Percentiles rank a stretch among this genome's conserved stretches.
These are phyloP conservation scores for Coemansia sp. DNA, from an alignment of 192 early-diverging fungal genomes.

Conservation along the genomic window DNA sequence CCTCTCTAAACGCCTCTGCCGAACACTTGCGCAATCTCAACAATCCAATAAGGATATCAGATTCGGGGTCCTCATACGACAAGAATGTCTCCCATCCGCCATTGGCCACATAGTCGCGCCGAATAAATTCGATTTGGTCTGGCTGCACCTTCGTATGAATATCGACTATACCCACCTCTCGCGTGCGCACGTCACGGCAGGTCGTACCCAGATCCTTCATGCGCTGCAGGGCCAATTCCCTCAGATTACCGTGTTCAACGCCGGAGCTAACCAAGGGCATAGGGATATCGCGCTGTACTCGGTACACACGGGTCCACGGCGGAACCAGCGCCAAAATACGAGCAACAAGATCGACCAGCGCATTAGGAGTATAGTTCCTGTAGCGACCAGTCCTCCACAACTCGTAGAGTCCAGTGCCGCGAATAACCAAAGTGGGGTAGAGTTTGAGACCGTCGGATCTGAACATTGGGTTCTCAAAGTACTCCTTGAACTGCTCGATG, in stretches of 20 bases:
- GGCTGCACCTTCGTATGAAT: constrained; percentile 95
- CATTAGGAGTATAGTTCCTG: constrained; percentile 96
- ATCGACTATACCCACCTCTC: constrained; percentile 98
- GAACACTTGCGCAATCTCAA: constrained; percentile 94
- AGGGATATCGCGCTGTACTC: constrained; percentile 98
- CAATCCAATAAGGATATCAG: constrained; percentile 96
- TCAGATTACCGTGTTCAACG: constrained; percentile 96
- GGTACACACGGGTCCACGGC: constrained; percentile 98
- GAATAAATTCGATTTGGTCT: constrained; percentile 92
- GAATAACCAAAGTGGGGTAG: constrained; percentile 98
- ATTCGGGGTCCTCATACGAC: constrained; percentile 95
- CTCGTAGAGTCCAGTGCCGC: constrained; percentile 98
- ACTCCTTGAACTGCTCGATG: constrained; percentile 97
- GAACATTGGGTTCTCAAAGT: constrained; percentile 99
- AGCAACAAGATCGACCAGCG: constrained; percentile 93
- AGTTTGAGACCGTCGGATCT: constrained; percentile 97
- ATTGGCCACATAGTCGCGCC: constrained; percentile 97
- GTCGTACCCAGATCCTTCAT: constrained; percentile 97
- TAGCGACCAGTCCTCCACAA: constrained; percentile 98
- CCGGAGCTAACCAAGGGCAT: constrained; percentile 99
- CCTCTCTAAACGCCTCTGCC: constrained; percentile 83
- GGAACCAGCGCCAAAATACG: constrained; percentile 94
- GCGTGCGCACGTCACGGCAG: constrained; percentile 95
- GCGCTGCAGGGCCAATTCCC: constrained; percentile 91
- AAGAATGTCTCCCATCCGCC: constrained; percentile 99